Base-by-base conservation (phyloP, 345 rosid genomes). In the Aquilaria sinensis region DNA sequence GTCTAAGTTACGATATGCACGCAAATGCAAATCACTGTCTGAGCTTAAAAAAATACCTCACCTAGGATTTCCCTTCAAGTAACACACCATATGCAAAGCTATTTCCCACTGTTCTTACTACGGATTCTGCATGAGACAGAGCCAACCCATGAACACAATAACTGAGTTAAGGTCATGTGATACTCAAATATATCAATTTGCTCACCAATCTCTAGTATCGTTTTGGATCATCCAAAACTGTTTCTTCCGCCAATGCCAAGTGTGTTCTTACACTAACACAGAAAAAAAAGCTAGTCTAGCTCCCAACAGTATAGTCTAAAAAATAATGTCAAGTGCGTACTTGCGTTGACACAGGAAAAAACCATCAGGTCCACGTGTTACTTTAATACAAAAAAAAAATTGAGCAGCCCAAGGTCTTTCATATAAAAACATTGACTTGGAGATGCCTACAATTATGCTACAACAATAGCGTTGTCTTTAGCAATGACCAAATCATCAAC, bases 401-500 rank as follows among this genome's bases (percentile, higher is more conserved):
- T 13, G 0, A 62, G 34, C 2, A 2, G 0, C 14, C 67, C 57
- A 46, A 69, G 29, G 12, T 69, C 62, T n/a, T 61, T 63, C 29
- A 67, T 41, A 2, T n/a, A 51, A n/a, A 51, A 51, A 13, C 9
- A 13, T 37, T 37, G 43, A 7, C 8, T 16, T 23, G 51, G 49
- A 12, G 46, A 48, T 8, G 7, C 0, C n/a, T 64, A 16, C 3
- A 70, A 11, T 1, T 12, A 12, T 1, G 16, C 6, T 2, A 51
- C 58, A 0, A n/a, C 48, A 0, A 0, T 3, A 5, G n/a, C 9
- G 11, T 52, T 46, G 46, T 46, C 49, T 0, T 57, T 12, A 2
- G 57, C 46, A 9, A 70, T 56, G 10, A 69, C 47, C 29, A 63
- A 29, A 54, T 50, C 73, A 70, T 70, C 63, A 5, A 70, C 68